These are phyloP conservation scores for Rhododendron henanense DNA, from an alignment of 148 eudicot genomes.

Conservation along the genomic window DNA sequence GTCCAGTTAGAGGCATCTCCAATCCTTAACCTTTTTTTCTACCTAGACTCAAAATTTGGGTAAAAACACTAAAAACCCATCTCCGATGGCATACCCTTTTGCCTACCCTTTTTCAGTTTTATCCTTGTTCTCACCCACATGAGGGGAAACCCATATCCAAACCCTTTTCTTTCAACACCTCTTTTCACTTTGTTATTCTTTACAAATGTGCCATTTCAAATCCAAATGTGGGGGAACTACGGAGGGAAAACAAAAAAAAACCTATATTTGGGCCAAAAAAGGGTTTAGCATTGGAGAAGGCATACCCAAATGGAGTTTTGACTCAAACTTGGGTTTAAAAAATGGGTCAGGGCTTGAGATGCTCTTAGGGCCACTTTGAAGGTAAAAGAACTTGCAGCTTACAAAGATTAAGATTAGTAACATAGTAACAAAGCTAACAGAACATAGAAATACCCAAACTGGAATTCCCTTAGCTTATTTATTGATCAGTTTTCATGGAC, in stretches of 20 bases:
- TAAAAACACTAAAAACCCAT: too few species aligned
- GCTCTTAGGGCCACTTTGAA: background rate
- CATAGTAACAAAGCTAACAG: background rate
- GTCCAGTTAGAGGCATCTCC: background rate
- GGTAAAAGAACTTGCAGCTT: background rate
- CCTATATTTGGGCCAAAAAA: background rate
- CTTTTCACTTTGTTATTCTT: too few species aligned
- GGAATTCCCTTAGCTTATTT: background rate
- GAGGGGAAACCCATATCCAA: too few species aligned
- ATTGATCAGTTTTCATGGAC: background rate
- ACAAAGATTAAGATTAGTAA: background rate
- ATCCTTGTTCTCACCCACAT: too few species aligned
- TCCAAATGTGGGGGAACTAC: too few species aligned
- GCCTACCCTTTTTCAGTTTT: too few species aligned
- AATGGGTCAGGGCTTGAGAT: background rate
- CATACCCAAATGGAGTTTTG: background rate
- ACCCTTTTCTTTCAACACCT: too few species aligned
- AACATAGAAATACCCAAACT: background rate
- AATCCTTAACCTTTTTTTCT: too few species aligned
- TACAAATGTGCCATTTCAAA: too few species aligned
- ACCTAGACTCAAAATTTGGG: too few species aligned
- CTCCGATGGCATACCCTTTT: too few species aligned
- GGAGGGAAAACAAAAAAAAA: too few species aligned
- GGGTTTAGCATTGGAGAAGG: background rate
- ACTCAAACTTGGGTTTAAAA: background rate